Base-by-base conservation (phyloP, 106 monocot genomes). In the Acanthochlamys bracteata region DNA sequence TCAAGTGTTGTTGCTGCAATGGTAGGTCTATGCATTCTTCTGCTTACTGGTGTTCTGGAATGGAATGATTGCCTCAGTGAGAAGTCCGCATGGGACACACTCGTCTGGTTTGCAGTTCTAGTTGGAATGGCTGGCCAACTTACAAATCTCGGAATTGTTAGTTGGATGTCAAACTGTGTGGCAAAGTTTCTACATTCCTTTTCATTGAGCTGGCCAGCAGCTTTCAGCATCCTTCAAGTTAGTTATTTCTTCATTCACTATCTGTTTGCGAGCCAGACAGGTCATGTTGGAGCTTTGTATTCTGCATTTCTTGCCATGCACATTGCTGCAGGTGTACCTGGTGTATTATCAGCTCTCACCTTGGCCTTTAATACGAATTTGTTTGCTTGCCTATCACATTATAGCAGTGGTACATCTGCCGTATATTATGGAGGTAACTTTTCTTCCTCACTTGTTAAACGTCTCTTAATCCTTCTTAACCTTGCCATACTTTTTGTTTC, bases 301-400 rank as follows among this genome's bases (percentile, higher is more conserved):
- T 88, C 87, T 0, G 91, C 96, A 65, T 91, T 91, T 73, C 88
- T 98, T 69, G 91, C 96, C 27, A 98, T 98, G 96, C 87, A 98
- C 43, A 68, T 98, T 58, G 96, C 85, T 57, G 84, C 96, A 68
- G 96, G 96, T 25, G 88, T 91, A 26, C 88, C 96, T 53, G 88
- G 83, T 70, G 78, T 88, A 11, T 60, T 91, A 58, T 69, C 96
- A 27, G 96, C 91, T 25, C 73, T 98, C 16, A 83, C 96, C 56
- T 81, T 98, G 67, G 96, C 96, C 20, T 98, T 71, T 58, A 98
- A 98, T 73, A 91, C 96, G 20, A 98, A 91, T 78, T 88, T 98
- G 65, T 98, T 98, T 79, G 91, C 90, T 59, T 78, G 85, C 11
- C 22, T 91, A 24, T 80, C 96, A 53, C 96, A 98, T 80, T 98